Conservation (phyloP, 768 basidiomycete genomes). For the Agaricus subrufescens region DNA sequence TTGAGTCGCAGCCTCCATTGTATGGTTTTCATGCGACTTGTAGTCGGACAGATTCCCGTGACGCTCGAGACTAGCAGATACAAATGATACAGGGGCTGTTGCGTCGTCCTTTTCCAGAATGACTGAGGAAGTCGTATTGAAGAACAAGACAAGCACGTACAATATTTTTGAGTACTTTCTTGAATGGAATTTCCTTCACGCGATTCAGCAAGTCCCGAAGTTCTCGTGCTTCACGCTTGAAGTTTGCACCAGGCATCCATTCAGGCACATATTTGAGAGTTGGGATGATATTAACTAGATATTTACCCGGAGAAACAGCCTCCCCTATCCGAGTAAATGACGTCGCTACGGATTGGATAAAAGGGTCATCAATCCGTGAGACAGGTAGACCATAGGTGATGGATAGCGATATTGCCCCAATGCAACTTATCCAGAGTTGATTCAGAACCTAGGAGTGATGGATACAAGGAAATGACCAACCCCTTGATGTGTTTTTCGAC, state of each 20-base stretch:
- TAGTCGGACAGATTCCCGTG: background rate
- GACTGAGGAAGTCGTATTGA: too few species aligned
- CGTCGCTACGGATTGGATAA: background rate
- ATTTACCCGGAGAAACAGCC: background rate
- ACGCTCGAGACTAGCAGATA: background rate
- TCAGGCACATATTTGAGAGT: background rate
- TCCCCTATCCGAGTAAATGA: background rate
- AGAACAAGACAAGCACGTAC: background rate
- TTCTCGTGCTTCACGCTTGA: background rate
- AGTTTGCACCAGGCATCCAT: background rate
- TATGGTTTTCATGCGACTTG: background rate
- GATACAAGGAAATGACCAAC: too few species aligned
- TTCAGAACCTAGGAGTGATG: too few species aligned
- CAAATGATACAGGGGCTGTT: background rate
- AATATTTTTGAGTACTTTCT: background rate
- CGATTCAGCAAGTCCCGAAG: background rate
- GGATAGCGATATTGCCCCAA: background rate
- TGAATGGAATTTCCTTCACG: background rate
- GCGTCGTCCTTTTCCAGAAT: background rate
- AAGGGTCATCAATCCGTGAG: background rate
- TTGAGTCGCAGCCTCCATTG: background rate
- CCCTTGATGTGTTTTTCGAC: slow-evolving; percentile 1
- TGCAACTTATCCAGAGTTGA: too few species aligned
- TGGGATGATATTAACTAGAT: background rate
- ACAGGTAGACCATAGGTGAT: background rate